Evolutionary conservation across 306 rosid species (phyloP).

Genomic region (Sesbania bispinosa): DNA sequence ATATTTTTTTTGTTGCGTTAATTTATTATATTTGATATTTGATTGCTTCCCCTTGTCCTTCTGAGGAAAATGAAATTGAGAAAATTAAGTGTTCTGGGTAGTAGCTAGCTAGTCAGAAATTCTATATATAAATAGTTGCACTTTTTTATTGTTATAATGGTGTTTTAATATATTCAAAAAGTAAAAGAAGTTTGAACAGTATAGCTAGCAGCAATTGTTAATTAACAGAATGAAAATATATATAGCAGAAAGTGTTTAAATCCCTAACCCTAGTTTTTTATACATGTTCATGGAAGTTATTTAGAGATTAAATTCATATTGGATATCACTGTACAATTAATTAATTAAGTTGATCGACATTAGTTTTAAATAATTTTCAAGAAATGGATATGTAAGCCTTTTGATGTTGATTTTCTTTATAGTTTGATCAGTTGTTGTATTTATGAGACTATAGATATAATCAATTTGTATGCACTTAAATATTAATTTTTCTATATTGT

Average conservation of each 20-base stretch:
- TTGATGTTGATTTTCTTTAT: neutral
- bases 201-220: too few relatives aligned
- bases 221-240: too few relatives aligned
- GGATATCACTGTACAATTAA: neutral
- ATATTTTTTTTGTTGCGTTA: too few relatives aligned
- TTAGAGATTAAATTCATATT: neutral
- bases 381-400: neutral
- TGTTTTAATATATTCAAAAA: constrained; percentile 23
- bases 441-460: neutral
- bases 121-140: neutral
- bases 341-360: neutral
- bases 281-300: neutral
- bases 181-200: constrained; percentile 28
- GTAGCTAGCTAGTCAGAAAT: neutral
- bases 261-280: constrained; percentile 38
- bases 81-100: constrained; percentile 3
- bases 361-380: neutral
- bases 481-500: too few relatives aligned
- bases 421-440: neutral
- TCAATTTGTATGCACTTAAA: too few relatives aligned
- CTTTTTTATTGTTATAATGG: neutral
- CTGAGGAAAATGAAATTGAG: neutral
- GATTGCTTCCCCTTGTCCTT: neutral
- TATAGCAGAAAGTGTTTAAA: neutral
- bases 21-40: neutral